Evolutionary conservation across 192 early-diverging fungal genomes (phyloP).

Genomic region (Backusella circina): DNA sequence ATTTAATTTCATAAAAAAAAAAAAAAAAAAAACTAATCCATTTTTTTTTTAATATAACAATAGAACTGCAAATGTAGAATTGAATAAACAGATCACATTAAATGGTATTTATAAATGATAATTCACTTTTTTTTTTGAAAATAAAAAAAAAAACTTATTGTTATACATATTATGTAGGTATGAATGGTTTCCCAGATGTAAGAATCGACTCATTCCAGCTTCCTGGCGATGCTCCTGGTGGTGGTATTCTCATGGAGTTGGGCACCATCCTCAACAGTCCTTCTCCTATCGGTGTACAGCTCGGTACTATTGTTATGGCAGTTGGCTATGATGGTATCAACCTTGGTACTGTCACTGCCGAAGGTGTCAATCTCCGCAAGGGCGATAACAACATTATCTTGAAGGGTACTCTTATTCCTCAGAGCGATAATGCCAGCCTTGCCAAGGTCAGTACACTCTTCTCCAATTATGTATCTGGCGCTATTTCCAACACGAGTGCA

Average conservation of each 20-base stretch:
- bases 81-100: conserved; percentile 40
- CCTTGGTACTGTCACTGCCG: conserved; percentile 46
- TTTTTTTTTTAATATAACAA: not conserved
- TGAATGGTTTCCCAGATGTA: conserved; percentile 51
- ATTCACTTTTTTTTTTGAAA: too few relatives aligned
- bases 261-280: conserved; percentile 48
- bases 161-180: conserved; percentile 39
- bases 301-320: conserved; percentile 52
- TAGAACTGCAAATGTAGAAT: conserved; percentile 34
- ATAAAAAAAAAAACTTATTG: too few relatives aligned
- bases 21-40: too few relatives aligned
- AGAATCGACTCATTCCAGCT: conserved; percentile 47
- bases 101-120: conserved; percentile 22
- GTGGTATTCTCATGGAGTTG: conserved; percentile 54
- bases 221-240: conserved; percentile 45
- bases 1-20: too few relatives aligned
- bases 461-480: conserved; percentile 49
- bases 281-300: conserved; percentile 48
- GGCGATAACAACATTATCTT: conserved; percentile 45
- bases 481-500: conserved; percentile 41
- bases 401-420: conserved; percentile 49
- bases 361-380: conserved; percentile 31
- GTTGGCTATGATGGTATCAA: conserved; percentile 38
- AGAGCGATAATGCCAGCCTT: conserved; percentile 38
- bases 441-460: conserved; percentile 45